These are phyloP conservation scores for Mycena citricolor DNA, from an alignment of 1,284 basidiomycete genomes.

Conservation along the genomic window DNA sequence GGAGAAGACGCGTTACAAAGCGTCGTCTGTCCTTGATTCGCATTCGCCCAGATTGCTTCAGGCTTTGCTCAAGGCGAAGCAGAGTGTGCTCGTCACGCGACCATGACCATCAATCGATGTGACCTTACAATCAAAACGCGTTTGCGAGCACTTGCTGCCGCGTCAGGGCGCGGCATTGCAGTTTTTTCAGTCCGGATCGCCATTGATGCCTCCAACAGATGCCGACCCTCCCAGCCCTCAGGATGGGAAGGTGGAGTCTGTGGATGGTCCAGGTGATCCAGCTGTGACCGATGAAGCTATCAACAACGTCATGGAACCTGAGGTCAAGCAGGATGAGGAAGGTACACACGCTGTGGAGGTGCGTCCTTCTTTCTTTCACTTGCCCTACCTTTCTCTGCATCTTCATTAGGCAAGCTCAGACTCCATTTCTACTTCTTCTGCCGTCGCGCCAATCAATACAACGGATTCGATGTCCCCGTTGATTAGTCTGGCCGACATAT, in stretches of 20 bases:
- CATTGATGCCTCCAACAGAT: conserved; percentile 12
- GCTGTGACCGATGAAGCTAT: conserved; percentile 14
- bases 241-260: conserved; percentile 13
- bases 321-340: conserved; percentile 13
- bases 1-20: too few relatives aligned
- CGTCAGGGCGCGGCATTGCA: conserved; percentile 1
- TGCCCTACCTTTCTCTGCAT: not conserved
- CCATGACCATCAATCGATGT: conserved; percentile 9
- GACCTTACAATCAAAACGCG: conserved; percentile 7
- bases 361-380: not conserved
- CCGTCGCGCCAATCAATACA: too few relatives aligned
- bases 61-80: too few relatives aligned
- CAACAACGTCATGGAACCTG: conserved; percentile 15
- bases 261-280: conserved; percentile 12
- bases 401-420: too few relatives aligned
- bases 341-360: conserved; percentile 12
- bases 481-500: conserved; percentile 14
- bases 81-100: too few relatives aligned
- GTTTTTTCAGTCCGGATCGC: not conserved
- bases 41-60: not conserved
- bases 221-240: conserved; percentile 5
- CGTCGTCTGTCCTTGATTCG: too few relatives aligned
- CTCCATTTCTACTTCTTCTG: too few relatives aligned
- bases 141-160: conserved; percentile 2
- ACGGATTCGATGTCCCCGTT: too few relatives aligned